Evolutionary conservation across 176 grass and related monocot genomes (phyloP).

Genomic region (Oryza nivara): DNA sequence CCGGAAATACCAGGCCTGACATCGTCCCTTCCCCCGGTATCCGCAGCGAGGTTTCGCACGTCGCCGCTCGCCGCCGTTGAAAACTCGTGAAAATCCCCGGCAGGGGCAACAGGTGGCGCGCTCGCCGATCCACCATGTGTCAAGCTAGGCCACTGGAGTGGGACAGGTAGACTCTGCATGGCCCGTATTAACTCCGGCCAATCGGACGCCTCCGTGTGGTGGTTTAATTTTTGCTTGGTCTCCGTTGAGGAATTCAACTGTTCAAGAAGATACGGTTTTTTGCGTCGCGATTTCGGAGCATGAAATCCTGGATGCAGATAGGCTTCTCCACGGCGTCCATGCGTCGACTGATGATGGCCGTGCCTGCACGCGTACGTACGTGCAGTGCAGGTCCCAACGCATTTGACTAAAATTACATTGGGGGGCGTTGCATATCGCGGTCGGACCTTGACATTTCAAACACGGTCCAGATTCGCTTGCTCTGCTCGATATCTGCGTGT

Average conservation of each 20-base stretch:
- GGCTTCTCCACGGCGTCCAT: background rate
- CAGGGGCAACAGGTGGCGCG: constrained; percentile 25
- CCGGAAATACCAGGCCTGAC: background rate
- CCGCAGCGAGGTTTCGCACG: background rate
- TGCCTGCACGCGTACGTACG: too few species aligned
- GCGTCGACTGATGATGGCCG: too few species aligned
- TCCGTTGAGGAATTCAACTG: background rate
- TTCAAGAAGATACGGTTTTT: background rate
- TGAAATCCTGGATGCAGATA: background rate
- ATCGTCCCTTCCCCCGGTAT: background rate
- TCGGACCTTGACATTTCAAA: constrained; percentile 13
- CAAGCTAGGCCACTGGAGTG: background rate
- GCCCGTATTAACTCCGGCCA: background rate
- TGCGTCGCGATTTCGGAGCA: background rate
- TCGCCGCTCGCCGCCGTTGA: background rate
- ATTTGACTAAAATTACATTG: constrained; percentile 3
- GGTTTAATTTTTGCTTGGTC: background rate
- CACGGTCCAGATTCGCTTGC: background rate
- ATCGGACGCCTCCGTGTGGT: constrained; percentile 6
- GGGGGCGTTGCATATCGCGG: background rate
- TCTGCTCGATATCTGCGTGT: background rate
- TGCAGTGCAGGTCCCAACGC: background rate
- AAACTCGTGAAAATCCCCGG: too few species aligned
- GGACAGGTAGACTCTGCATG: constrained; percentile 9
- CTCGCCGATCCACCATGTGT: background rate